Evolutionary conservation across 768 basidiomycete genomes (phyloP).

Genomic region (Collybia sordida): DNA sequence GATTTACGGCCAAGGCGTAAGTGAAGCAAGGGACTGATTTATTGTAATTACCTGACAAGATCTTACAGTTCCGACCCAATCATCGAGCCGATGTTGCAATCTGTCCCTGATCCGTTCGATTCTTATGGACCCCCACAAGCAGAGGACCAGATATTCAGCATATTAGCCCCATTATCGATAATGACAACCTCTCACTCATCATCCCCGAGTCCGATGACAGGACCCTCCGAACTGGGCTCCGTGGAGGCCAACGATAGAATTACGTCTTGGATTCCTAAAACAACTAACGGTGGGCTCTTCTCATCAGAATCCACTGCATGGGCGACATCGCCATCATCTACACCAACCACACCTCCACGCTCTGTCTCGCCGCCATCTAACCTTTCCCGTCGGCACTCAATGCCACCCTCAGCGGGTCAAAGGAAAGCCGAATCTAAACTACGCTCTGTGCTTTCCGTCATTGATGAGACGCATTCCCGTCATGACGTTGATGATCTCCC

Average conservation of each 20-base stretch:
- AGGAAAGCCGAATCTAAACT: slow-evolving; percentile 69
- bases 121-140: slow-evolving; percentile 85
- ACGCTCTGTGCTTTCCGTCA: slow-evolving; percentile 67
- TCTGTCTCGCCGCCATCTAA: slow-evolving; percentile 49
- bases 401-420: slow-evolving; percentile 35
- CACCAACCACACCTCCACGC: slow-evolving; percentile 45
- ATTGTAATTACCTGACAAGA: slow-evolving; percentile 2
- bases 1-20: slow-evolving; percentile 83
- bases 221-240: slow-evolving; percentile 41
- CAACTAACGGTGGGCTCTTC: slow-evolving; percentile 42
- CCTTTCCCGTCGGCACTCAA: slow-evolving; percentile 48
- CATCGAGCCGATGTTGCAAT: slow-evolving; percentile 87
- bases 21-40: slow-evolving; percentile 24
- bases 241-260: slow-evolving; percentile 30
- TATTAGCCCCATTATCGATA: slow-evolving; percentile 83
- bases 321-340: slow-evolving; percentile 46
- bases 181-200: slow-evolving; percentile 56
- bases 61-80: slow-evolving; percentile 74
- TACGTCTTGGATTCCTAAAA: slow-evolving; percentile 51
- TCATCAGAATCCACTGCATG: slow-evolving; percentile 56
- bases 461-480: slow-evolving; percentile 58
- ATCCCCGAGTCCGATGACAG: slow-evolving; percentile 58
- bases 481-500: slow-evolving; percentile 22
- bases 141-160: slow-evolving; percentile 91
- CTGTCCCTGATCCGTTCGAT: slow-evolving; percentile 91